Base-by-base conservation (phyloP, 2,329 filamentous ascomycete genomes). In the Escovopsis sp. region DNA sequence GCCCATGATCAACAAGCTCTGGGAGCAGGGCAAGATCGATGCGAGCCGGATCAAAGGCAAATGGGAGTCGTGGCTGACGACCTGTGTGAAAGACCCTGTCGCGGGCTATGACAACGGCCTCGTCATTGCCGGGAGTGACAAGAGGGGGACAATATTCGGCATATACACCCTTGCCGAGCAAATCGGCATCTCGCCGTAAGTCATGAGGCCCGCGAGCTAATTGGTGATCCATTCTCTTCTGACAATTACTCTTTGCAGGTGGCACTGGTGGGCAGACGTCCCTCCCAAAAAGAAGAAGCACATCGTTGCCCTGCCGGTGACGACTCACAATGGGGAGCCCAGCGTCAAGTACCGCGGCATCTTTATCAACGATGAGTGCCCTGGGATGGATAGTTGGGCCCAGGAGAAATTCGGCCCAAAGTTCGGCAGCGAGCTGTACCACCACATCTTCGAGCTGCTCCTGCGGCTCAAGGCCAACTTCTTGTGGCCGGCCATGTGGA, bases 401-500 rank as follows among this genome's bases (percentile, higher is more conserved):
- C 66, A 71, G 33, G 63, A 65, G n/a, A 63, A 63, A 12, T 65
- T 63, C 30, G 63, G 62, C 9, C 57, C 56, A 4, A 71, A 70
- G 18, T 77, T 64, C 26, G 70, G 72, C 44, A 63, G 68, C 0
- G 66, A 71, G 3, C 78, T 82, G 47, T 81, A 82, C 53, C 61
- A 61, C 11, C 68, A 69, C 12, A 69, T 82, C 0, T 82, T 81
- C 47, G 78, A 82, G 51, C 63, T 82, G 5, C 58, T 80, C 1
- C 62, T 80, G 4, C 63, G 77, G 12, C 63, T 78, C 18, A 71
- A 67, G 52, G 56, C 75, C 2, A 82, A 82, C 53, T 81, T 78
- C 48, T 60, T 82, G 42, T 82, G 78, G 78, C 78, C 77, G 0
- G 75, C 77, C 0, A 76, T 76, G 69, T 82, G 77, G 75, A 68